Conservation (phyloP, 371 early-diverging fungal species). For the Enterocytospora artemiae region DNA sequence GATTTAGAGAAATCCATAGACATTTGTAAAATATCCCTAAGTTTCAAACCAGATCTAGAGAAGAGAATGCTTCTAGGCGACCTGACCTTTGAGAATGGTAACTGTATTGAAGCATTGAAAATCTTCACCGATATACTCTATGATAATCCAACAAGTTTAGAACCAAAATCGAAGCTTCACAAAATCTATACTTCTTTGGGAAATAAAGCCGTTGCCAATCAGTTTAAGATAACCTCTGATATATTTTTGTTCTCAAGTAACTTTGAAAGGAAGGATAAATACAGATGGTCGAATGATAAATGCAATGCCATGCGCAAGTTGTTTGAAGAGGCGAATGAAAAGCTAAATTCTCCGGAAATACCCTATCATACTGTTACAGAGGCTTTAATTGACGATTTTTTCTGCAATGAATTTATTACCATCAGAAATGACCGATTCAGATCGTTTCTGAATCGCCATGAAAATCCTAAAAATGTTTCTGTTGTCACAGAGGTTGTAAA, state of each 20-base stretch:
- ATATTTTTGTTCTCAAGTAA: too few species aligned
- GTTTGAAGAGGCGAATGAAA: slow-evolving; percentile 18
- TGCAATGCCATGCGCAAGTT: slow-evolving; percentile 29
- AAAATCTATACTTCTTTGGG: slow-evolving; percentile 49
- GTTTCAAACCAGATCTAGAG: slow-evolving; percentile 25
- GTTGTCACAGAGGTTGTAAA: background rate
- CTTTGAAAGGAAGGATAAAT: slow-evolving; percentile 37
- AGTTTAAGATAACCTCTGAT: slow-evolving; percentile 38
- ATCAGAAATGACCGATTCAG: slow-evolving; percentile 5
- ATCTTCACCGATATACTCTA: slow-evolving; percentile 40
- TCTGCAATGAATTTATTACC: slow-evolving; percentile 35
- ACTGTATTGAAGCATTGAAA: slow-evolving; percentile 27
- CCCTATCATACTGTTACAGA: background rate
- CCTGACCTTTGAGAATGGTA: slow-evolving; percentile 1
- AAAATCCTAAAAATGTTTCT: background rate
- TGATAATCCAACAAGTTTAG: slow-evolving; percentile 29
- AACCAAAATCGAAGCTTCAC: slow-evolving; percentile 45
- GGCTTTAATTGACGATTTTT: slow-evolving; percentile 34
- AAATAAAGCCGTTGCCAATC: slow-evolving; percentile 47
- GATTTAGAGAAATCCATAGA: slow-evolving; percentile 3
- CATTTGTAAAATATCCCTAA: slow-evolving; percentile 13
- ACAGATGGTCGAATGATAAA: slow-evolving; percentile 22
- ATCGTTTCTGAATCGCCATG: slow-evolving; percentile 1
- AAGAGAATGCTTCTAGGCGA: slow-evolving; percentile 16
- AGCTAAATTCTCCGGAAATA: background rate